phyloP scores from a whole-genome alignment of 352 stramenopile species.

The Pythium rishiriense region DNA sequence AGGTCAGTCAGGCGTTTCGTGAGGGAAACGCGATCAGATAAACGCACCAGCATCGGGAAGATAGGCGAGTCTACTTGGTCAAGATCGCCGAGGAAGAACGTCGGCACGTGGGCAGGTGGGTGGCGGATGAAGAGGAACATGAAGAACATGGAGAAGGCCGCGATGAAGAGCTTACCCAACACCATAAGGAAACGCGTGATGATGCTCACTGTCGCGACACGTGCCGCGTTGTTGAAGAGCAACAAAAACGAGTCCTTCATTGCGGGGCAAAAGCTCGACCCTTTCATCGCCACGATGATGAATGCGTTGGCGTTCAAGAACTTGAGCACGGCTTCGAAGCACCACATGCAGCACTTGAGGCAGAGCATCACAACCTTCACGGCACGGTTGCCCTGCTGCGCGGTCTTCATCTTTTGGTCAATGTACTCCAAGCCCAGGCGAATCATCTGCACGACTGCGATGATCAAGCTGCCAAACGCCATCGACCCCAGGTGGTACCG shows the following conservation, averaged over 20 bases:
- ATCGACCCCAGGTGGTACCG: conserved; percentile 83
- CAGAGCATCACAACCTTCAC: conserved; percentile 85
- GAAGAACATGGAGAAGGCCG: conserved; percentile 71
- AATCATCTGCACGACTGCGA: conserved; percentile 83
- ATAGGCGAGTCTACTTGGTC: conserved; percentile 66
- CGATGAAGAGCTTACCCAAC: conserved; percentile 90
- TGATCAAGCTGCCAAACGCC: conserved; percentile 87
- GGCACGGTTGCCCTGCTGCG: conserved; percentile 63
- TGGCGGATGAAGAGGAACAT: conserved; percentile 83
- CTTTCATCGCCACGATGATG: conserved; percentile 90
- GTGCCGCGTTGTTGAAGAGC: conserved; percentile 93
- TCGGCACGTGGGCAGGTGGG: conserved; percentile 49
- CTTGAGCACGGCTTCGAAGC: conserved; percentile 90
- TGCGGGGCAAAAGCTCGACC: conserved; percentile 80
- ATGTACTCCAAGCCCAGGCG: conserved; percentile 78
- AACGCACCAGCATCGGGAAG: conserved; percentile 71
- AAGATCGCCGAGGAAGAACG: conserved; percentile 78
- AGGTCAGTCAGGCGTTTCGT: neutral
- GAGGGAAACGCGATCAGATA: neutral
- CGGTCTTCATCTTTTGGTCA: conserved; percentile 67
- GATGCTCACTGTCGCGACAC: conserved; percentile 86
- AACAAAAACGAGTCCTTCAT: conserved; percentile 95
- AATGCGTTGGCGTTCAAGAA: conserved; percentile 91
- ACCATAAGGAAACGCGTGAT: conserved; percentile 83
- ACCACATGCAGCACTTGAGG: conserved; percentile 87